Evolutionary conservation across 1,284 basidiomycete genomes (phyloP).

Genomic region (Ceratobasidium sp.): DNA sequence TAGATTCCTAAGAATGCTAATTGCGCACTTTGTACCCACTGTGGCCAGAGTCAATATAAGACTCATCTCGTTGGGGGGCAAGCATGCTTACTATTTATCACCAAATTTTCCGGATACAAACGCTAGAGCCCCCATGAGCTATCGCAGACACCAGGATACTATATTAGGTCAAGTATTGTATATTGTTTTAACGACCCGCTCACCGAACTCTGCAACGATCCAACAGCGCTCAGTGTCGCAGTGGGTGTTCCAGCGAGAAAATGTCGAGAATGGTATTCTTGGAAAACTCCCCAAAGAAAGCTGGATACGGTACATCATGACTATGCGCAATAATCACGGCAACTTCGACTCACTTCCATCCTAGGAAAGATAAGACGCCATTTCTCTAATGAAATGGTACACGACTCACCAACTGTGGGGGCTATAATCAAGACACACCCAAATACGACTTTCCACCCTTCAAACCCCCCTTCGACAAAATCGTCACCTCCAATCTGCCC

Average conservation of each 20-base stretch:
- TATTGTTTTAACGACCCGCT: background rate
- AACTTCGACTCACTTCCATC: slow-evolving; percentile 17
- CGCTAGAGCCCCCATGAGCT: slow-evolving; percentile 18
- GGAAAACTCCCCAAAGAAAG: slow-evolving; percentile 49
- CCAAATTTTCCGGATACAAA: slow-evolving; percentile 42
- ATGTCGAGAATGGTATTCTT: slow-evolving; percentile 46
- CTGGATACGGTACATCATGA: background rate
- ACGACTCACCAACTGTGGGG: slow-evolving; percentile 21
- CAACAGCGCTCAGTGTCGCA: slow-evolving; percentile 46
- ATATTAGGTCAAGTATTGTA: background rate
- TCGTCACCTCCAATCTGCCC: slow-evolving; percentile 20
- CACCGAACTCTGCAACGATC: slow-evolving; percentile 45
- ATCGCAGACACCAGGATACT: background rate
- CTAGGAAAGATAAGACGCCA: background rate
- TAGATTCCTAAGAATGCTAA: background rate
- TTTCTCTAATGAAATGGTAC: background rate
- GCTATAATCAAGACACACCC: slow-evolving; percentile 30
- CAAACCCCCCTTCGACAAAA: slow-evolving; percentile 34
- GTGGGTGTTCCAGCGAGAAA: slow-evolving; percentile 45
- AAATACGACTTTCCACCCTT: slow-evolving; percentile 34
- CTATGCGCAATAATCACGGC: background rate
- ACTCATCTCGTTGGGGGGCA: background rate
- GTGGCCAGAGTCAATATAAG: background rate
- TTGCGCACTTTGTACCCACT: slow-evolving; percentile 3
- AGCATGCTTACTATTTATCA: slow-evolving; percentile 45